Evolutionary conservation across 192 early-diverging fungal genomes (phyloP), one percentile per base, ranked within the genome.

Genomic region (Coemansia sp.): DNA sequence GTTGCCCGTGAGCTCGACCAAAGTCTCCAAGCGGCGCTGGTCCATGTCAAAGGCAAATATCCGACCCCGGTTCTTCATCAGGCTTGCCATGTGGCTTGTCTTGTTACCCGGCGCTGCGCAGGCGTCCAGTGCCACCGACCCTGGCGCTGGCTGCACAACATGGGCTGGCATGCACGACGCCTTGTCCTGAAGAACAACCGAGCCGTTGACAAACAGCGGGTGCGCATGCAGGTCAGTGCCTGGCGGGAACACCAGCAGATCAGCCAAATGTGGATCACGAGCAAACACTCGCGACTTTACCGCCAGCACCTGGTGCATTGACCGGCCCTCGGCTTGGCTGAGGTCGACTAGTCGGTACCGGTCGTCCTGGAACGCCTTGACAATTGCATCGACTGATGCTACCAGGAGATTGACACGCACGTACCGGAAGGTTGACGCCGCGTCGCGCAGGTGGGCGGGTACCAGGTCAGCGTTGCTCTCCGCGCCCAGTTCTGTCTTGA

Each of bases 31-130:
- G 62, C 97, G 82, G 26, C 86, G 64, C 46, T 70, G 71, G 80
- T 97, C 95, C 76, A 90, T 85, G 72, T 99, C 97, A 76, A 97
- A 96, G 0, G 97, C 97, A 79, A 86, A 92, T 50, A 99, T 93
- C 38, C 76, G 87, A 13, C 96, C 97, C 8, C 86, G 86, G 63
- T 96, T 96, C 38, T 86, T 85, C 91, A 98, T 94, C 30, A 95
- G 81, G 63, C 93, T 92, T 5, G 91, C 90, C 60, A 99, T 80
- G 72, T 98, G 96, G 55, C 93, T 93, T 5, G 97, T 99, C 74
- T 99, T 99, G 84, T 99, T 99, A 6, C 96, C 96, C 4, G 96
- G 96, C 0, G 96, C 96, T 16, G 97, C 97, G 74, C 96, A 99
- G 8, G 91, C 95, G 73, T 99, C 97, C 49, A 99, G 93, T 3